Conservation (phyloP, 805 yeast genomes). For the Lipomyces anomalus region DNA sequence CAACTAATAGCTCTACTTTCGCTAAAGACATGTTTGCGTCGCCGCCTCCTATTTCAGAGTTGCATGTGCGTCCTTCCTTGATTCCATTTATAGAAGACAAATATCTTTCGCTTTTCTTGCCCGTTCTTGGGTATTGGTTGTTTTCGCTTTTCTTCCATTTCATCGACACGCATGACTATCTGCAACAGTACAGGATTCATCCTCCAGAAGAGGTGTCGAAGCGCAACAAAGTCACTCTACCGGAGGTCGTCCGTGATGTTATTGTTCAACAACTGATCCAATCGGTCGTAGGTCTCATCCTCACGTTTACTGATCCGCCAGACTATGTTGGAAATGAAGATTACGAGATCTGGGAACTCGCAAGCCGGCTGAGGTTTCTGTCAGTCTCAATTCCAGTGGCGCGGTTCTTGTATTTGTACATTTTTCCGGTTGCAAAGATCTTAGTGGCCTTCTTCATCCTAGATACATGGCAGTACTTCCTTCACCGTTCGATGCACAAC, state of each 20-base stretch:
- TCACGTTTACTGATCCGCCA: conserved; percentile 50
- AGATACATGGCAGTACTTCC: conserved; percentile 93
- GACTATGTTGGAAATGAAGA: conserved; percentile 19
- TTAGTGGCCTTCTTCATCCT: conserved; percentile 62
- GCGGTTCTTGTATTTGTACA: conserved; percentile 54
- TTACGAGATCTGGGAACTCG: conserved; percentile 38
- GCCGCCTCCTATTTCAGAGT: conserved; percentile 21
- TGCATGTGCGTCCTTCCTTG: conserved; percentile 32
- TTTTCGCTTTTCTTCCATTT: conserved; percentile 68
- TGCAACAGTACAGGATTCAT: conserved; percentile 83
- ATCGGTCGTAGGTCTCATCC: conserved; percentile 56
- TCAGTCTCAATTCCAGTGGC: conserved; percentile 35
- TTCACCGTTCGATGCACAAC: conserved; percentile 84
- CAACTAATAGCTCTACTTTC: too few relatives aligned
- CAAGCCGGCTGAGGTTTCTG: conserved; percentile 33
- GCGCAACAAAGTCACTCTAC: conserved; percentile 67
- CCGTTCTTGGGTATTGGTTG: conserved; percentile 80
- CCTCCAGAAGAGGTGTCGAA: conserved; percentile 77
- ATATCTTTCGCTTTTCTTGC: conserved; percentile 61
- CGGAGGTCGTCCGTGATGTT: conserved; percentile 75
- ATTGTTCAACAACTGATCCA: conserved; percentile 80
- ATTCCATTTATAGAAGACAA: conserved; percentile 66
- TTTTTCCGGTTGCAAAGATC: conserved; percentile 54
- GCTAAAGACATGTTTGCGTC: conserved; percentile 14
- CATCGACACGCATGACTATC: conserved; percentile 66